phyloP scores from a whole-genome alignment of 202 grass and related monocot genomes.

The Dendrocalamus latiflorus region DNA sequence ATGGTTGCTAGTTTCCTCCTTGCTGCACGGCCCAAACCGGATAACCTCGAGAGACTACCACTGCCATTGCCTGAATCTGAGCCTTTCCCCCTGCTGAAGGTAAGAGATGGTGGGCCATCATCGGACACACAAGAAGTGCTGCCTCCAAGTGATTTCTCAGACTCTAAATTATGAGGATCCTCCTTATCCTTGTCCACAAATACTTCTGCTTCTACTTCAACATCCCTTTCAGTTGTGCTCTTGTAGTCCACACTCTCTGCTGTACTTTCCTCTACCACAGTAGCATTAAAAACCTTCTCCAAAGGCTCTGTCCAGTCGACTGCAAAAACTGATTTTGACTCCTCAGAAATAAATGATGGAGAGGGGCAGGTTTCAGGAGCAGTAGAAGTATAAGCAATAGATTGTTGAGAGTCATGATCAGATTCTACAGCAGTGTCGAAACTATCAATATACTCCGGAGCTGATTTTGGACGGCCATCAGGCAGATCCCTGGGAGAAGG shows the following conservation, averaged over 20 bases:
- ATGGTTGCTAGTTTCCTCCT: conserved; percentile 66
- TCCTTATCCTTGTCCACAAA: conserved; percentile 33
- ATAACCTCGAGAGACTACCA: conserved; percentile 70
- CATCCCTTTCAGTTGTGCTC: conserved; percentile 39
- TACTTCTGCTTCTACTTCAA: conserved; percentile 43
- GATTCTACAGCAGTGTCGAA: conserved; percentile 46
- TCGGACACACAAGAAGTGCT: conserved; percentile 23
- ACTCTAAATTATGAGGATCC: conserved; percentile 29
- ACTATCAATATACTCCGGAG: conserved; percentile 35
- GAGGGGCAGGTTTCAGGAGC: conserved; percentile 37
- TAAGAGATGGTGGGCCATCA: conserved; percentile 62
- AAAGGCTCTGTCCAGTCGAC: conserved; percentile 29
- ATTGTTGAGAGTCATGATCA: conserved; percentile 43
- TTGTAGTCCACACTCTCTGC: conserved; percentile 26
- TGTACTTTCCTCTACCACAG: conserved; percentile 25
- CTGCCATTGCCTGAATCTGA: conserved; percentile 61
- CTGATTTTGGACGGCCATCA: conserved; percentile 27
- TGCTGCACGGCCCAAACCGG: conserved; percentile 90
- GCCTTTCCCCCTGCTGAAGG: conserved; percentile 45
- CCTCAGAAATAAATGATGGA: conserved; percentile 35
- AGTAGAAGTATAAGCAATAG: conserved; percentile 14
- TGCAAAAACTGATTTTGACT: conserved; percentile 41
- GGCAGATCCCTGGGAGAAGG: conserved; percentile 17
- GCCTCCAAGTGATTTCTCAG: conserved; percentile 38
- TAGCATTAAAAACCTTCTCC: conserved; percentile 14